A percentile compares a stretch with the other conserved stretches of the same genome.
Evolutionary conservation across 768 basidiomycete species (phyloP).

Genomic region (Collybiopsis confluens): DNA sequence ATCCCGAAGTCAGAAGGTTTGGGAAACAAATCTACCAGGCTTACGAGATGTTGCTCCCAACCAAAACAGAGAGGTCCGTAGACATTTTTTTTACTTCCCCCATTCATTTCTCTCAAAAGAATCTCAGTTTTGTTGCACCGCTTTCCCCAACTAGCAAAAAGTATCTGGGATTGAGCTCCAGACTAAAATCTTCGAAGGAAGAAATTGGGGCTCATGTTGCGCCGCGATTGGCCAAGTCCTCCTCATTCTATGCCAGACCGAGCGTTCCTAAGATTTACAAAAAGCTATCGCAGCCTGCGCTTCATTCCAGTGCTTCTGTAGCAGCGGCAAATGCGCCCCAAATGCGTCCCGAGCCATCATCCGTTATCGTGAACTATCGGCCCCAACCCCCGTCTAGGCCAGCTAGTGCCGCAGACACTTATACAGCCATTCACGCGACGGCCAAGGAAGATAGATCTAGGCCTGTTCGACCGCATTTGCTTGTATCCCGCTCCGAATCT

Average conservation of each 20-base stretch:
- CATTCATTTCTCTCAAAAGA: conserved; percentile 1
- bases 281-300: neutral
- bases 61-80: conserved; percentile 58
- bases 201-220: neutral
- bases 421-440: neutral
- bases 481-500: conserved; percentile 5
- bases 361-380: neutral
- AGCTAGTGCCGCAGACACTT: neutral
- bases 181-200: conserved; percentile 19
- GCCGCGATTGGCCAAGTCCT: neutral
- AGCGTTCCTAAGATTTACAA: neutral
- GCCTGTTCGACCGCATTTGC: neutral
- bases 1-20: conserved; percentile 67
- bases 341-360: neutral
- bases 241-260: neutral
- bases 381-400: neutral
- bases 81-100: neutral
- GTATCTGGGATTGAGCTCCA: conserved; percentile 50
- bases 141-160: conserved; percentile 74
- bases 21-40: conserved; percentile 71
- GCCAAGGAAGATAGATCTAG: neutral
- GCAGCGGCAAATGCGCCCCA: neutral
- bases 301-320: neutral
- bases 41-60: conserved; percentile 67
- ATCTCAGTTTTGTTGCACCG: conserved; percentile 63